Evolutionary conservation across 306 rosid genomes (phyloP).

Genomic region (Quercus glauca): DNA sequence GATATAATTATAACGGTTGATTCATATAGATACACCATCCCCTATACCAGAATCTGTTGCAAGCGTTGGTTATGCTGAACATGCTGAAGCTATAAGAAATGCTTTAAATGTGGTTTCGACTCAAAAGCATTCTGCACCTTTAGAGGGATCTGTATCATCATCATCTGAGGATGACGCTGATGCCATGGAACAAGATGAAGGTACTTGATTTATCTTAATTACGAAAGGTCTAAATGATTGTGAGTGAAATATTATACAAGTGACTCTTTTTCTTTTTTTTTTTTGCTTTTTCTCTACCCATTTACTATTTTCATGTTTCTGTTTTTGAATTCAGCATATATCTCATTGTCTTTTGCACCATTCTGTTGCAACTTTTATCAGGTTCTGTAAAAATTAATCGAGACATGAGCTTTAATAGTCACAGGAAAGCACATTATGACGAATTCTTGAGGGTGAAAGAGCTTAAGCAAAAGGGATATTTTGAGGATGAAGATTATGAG

Average conservation of each 20-base stretch:
- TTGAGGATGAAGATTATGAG: conserved; percentile 9
- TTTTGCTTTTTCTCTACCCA: background rate
- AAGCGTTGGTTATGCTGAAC: background rate
- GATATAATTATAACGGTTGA: background rate
- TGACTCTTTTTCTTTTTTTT: no score
- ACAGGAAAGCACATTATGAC: conserved; percentile 39
- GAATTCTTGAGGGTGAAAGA: conserved; percentile 45
- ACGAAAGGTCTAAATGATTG: background rate
- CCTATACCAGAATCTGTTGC: background rate
- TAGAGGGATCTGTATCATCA: background rate
- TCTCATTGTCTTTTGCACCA: background rate
- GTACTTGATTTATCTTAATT: background rate
- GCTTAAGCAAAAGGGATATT: conserved; percentile 23
- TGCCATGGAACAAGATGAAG: conserved; percentile 6
- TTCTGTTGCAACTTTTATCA: conserved; percentile 6
- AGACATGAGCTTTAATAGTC: conserved; percentile 38
- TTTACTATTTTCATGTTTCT: background rate
- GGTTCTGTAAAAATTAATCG: background rate
- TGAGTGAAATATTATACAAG: no score
- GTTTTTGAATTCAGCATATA: background rate
- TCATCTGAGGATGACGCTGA: conserved; percentile 10
- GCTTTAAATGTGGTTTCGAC: conserved; percentile 7
- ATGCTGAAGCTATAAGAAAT: background rate
- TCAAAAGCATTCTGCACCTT: background rate
- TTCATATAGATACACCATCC: background rate